Percentiles rank a stretch among this genome's conserved stretches.
phyloP scores from a whole-genome alignment of 2,329 filamentous ascomycete species.

The Alternaria rosae region DNA sequence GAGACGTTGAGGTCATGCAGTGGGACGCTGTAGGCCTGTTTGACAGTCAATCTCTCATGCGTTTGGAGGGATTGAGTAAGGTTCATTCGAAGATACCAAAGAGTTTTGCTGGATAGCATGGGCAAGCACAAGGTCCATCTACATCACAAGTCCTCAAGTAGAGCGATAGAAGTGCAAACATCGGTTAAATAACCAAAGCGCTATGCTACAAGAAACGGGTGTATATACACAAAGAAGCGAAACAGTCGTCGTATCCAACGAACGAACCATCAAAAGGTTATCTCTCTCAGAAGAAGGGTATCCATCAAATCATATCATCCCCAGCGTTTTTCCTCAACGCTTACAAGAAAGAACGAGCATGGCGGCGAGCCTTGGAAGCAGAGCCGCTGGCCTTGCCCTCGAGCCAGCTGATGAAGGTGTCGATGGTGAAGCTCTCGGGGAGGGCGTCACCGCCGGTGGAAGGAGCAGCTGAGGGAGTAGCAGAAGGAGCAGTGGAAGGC shows the following conservation, averaged over 20 bases:
- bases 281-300: conserved; percentile 2
- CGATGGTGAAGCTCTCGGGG: conserved; percentile 44
- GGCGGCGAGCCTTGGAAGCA: conserved; percentile 35
- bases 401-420: conserved; percentile 46
- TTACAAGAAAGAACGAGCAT: conserved; percentile 37
- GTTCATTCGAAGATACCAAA: not conserved
- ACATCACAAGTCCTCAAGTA: not conserved
- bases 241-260: conserved; percentile 19
- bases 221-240: conserved; percentile 28
- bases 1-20: not conserved
- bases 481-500: not conserved
- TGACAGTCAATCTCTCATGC: too few relatives aligned
- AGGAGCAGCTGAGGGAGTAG: conserved; percentile 20
- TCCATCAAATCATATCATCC: conserved; percentile 1
- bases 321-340: not conserved
- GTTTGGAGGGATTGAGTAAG: not conserved
- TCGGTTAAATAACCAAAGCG: conserved; percentile 2
- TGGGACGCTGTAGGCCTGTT: not conserved
- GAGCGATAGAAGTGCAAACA: not conserved
- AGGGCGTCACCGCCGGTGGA: conserved; percentile 23
- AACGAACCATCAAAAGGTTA: conserved; percentile 9
- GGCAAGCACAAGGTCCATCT: not conserved
- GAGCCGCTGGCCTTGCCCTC: conserved; percentile 32
- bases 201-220: conserved; percentile 22
- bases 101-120: too few relatives aligned